Evolutionary conservation across 495 filamentous ascomycete species (phyloP).

Genomic region (Penicillium goetzii): DNA sequence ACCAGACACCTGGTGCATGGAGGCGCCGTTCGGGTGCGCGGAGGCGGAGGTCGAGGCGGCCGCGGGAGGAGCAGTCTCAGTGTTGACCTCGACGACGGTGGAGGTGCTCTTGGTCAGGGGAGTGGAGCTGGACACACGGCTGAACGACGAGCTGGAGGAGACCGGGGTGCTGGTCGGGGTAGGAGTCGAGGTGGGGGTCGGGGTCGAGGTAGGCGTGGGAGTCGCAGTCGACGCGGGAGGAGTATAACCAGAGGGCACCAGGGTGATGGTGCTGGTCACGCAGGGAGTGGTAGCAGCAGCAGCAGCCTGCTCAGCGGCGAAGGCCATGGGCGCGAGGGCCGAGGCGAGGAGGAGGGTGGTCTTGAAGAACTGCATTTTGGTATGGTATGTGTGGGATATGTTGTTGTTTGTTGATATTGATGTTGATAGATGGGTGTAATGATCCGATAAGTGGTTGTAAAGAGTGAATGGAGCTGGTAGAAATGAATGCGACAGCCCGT

Average conservation of each 20-base stretch:
- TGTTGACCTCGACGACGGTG: slow-evolving; percentile 5
- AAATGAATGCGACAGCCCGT: slow-evolving; percentile 47
- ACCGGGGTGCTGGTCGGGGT: slow-evolving; percentile 29
- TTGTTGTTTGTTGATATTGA: slow-evolving; percentile 15
- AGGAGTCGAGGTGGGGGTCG: slow-evolving; percentile 25
- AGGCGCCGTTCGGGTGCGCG: slow-evolving; percentile 31
- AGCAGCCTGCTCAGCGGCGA: slow-evolving; percentile 34
- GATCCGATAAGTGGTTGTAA: slow-evolving; percentile 18
- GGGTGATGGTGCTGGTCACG: slow-evolving; percentile 37
- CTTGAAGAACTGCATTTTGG: slow-evolving; percentile 44
- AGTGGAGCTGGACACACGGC: slow-evolving; percentile 23
- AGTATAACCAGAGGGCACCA: slow-evolving; percentile 38
- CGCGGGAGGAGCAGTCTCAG: slow-evolving; percentile 18
- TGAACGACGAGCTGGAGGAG: slow-evolving; percentile 25
- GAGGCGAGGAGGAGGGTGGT: slow-evolving; percentile 36
- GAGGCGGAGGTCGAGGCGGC: slow-evolving; percentile 34
- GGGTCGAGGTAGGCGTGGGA: slow-evolving; percentile 22
- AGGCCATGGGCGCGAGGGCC: slow-evolving; percentile 39
- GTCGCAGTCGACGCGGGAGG: slow-evolving; percentile 31
- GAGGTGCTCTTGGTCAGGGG: slow-evolving; percentile 26
- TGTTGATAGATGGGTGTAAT: slow-evolving; percentile 7
- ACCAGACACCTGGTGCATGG: slow-evolving; percentile 39
- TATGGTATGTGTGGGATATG: slow-evolving; percentile 18
- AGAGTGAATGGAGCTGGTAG: slow-evolving; percentile 43
- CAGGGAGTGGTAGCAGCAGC: slow-evolving; percentile 25